Base-by-base conservation (phyloP, 768 basidiomycete species). In the Dendrothele bispora region DNA sequence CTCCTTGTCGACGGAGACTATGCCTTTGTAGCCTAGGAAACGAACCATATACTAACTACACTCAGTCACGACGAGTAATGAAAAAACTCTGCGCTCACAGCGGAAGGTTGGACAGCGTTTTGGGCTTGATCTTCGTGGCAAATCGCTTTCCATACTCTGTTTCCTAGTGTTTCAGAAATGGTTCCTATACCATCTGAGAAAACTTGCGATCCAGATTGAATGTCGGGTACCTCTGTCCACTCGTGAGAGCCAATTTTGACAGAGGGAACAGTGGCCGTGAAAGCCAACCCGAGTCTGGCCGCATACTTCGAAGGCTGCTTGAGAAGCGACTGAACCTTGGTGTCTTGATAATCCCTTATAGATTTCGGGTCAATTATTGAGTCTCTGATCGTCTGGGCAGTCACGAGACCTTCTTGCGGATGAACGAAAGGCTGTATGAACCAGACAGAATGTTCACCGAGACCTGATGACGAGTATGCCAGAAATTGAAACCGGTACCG, bases 141-240 rank as follows among this genome's bases (percentile, higher is more conserved):
- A 14, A 84, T 60, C 3, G 68, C 70, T 11, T 58, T 50, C 83
- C 84, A 91, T 26, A 93, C 86, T 55, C 59, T 65, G 32, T 82
- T 61, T 0, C 73, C 79, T 3, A 92, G 68, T 20, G 69, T 67
- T 17, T 67, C 64, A 1, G 88, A 86, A 41, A 92, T 88, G 0
- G 88, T 89, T 2, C 91, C 91, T 10, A 86, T 80, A 24, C 91
- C 91, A 48, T 93, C 91, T 0, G 90, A 91, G 59, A 83, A 84
- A 20, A 74, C 49, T 50, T 73, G 74, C 20, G 51, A 62, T 56
- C 18, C 69, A 62, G 60, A 53, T 14, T 71, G 72, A 10, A 90
- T 65, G 59, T 91, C 90, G 0, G 61, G 58, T 38, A 89, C 74
- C 46, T 74, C 68, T 42, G 80, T 75, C 82, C 90, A 91, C 55